Evolutionary conservation across 345 rosid species (phyloP).

Genomic region (Punica granatum): DNA sequence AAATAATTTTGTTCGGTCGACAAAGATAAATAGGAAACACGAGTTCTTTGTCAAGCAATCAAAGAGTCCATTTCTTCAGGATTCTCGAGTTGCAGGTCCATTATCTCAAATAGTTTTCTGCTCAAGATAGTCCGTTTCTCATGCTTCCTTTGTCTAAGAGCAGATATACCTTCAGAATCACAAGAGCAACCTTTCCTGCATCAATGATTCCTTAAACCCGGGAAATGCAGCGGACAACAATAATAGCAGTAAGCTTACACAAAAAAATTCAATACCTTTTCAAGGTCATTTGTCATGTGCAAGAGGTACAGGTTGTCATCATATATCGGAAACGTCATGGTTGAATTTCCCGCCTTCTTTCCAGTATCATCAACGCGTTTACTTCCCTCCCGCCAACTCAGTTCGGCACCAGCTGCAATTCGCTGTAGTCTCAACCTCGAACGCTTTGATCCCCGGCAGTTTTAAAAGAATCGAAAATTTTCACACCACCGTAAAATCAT

Average conservation of each 20-base stretch:
- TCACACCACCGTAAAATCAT: background rate
- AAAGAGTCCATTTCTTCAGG: background rate
- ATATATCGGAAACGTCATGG: conserved; percentile 63
- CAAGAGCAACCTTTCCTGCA: background rate
- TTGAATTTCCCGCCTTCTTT: conserved; percentile 35
- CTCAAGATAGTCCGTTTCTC: background rate
- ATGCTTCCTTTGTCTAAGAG: background rate
- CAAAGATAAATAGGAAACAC: background rate
- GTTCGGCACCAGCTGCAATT: too few relatives aligned
- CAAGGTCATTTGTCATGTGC: conserved; percentile 57
- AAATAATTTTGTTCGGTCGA: background rate
- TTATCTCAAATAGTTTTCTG: background rate
- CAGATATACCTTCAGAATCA: background rate
- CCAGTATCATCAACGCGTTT: conserved; percentile 51
- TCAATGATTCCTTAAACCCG: background rate
- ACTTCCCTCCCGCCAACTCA: conserved; percentile 27
- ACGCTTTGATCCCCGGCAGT: background rate
- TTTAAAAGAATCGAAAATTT: background rate
- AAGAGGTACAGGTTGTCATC: conserved; percentile 65
- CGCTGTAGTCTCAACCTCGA: too few relatives aligned
- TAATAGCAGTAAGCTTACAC: background rate
- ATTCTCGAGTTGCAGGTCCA: background rate
- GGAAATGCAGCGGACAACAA: conserved; percentile 1
- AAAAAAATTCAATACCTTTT: conserved; percentile 45
- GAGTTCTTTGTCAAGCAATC: background rate